Evolutionary conservation across 805 yeast genomes (phyloP), one percentile per base, ranked within the genome.

Genomic region (Zygoascus flipseniorum): DNA sequence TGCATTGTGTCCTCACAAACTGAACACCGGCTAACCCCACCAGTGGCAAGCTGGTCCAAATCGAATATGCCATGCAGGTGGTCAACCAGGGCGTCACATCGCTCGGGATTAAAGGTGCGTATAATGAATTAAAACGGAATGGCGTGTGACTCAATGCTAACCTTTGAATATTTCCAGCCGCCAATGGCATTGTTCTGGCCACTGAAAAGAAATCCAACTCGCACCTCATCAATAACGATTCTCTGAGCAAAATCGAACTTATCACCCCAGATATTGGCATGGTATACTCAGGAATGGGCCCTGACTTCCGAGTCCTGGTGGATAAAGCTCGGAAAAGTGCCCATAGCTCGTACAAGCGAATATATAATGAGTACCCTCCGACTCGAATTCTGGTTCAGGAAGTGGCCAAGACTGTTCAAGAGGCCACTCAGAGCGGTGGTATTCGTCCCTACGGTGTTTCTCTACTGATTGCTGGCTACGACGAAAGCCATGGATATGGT

Each of bases 391-490:
- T 93, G 62, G 98, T 93, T 28, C 87, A 90, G 57, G 97, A 93
- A 69, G 82, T 93, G 60, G 99, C 99, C 52, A 86, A 86, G 65
- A 84, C 89, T 52, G 95, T 93, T 88, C 99, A 93, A 71, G 97
- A 92, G 69, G 90, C 96, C n/a, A 93, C 98, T 1, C 99, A 93
- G 69, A 83, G 89, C 51, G 99, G 97, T 50, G 99, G 99, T 71
- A 96, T 93, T 58, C 82, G 99, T 68, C 99, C 99, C n/a, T 93
- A 83, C 68, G 99, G 99, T 56, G 97, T 95, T 20, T 88, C 97
- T 10, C 74, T 93, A 54, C 75, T 93, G 53, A 89, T 93, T 18
- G 99, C 97, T 9, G 99, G 99, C 20, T 80, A 88, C 67, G 98
- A 93, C 67, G 89, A 85, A 39, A 76, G 76, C 54, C 81, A 78